Base-by-base conservation (phyloP, 306 rosid species). In the Gastrolobium bilobum region DNA sequence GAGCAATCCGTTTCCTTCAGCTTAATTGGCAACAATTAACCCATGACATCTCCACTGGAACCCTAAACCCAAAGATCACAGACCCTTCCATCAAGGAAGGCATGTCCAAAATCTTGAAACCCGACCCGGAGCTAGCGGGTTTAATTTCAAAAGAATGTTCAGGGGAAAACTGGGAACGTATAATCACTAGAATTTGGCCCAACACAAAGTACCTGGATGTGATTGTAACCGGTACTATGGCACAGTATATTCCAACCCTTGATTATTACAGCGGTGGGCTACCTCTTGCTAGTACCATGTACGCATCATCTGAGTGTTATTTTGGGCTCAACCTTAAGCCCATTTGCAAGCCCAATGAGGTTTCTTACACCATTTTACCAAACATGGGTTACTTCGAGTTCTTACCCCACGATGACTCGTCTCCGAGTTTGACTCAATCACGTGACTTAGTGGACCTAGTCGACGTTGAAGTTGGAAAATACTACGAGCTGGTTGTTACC, bases 161-260 rank as follows among this genome's bases (percentile, higher is more conserved):
- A 0, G 81, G 53, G 0, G 90, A 83, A 52, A 83, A 89, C 0
- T 89, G 88, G 96, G 94, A 87, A 5, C 46, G 85, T 0, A 91
- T 94, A 13, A 87, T 94, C 79, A 82, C 87, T 0, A 65, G 96
- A 26, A 89, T 94, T 43, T 94, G 98, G 98, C 98, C 98, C 0
- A 94, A 94, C 80, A 87, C 97, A 0, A 91, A 87, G 53, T 94
- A 87, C 35, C 81, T 94, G 0, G 98, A 94, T 1, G 98, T 94
- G 47, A 89, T 94, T n/a, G 97, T 91, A 1, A 94, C 97, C 0
- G 98, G 98, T 3, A 97, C 98, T 20, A 94, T 94, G 98, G 91
- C 94, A 29, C 98, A 94, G 86, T 94, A 94, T 42, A 91, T 91
- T 60, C 97, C 93, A 0, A 89, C 93, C 0, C 88, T 94, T 0